phyloP scores from a whole-genome alignment of 345 rosid genomes.

The Linum trigynum region DNA sequence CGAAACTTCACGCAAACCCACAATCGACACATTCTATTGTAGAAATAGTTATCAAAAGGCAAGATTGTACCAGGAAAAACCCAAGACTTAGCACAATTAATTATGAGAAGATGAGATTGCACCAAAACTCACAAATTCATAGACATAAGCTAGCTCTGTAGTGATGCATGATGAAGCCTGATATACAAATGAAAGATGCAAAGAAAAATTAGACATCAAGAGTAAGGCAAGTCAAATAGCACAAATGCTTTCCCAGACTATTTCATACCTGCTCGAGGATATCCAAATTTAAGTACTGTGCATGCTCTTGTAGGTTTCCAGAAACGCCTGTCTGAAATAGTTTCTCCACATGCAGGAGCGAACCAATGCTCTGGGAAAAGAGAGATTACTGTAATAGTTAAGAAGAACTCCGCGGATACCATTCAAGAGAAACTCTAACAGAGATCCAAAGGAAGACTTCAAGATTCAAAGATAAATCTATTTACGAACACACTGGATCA shows the following conservation, averaged over 20 bases:
- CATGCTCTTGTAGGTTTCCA: conserved; percentile 57
- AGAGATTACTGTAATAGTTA: background rate
- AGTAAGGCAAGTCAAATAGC: background rate
- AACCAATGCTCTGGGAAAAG: conserved; percentile 51
- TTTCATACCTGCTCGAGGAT: conserved; percentile 57
- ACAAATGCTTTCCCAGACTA: conserved; percentile 9
- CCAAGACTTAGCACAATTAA: background rate
- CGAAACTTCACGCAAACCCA: background rate
- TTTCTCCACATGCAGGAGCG: conserved; percentile 76
- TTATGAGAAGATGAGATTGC: background rate
- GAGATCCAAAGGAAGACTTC: background rate
- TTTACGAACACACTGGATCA: background rate
- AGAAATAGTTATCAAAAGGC: background rate
- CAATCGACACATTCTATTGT: background rate
- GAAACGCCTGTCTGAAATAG: conserved; percentile 81
- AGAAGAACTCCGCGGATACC: background rate
- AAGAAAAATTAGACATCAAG: background rate
- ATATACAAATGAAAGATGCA: conserved; percentile 12
- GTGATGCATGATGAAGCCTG: conserved; percentile 70
- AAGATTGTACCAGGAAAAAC: background rate
- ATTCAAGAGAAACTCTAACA: background rate
- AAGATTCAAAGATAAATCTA: background rate
- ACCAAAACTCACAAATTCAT: conserved; percentile 64
- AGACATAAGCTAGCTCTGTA: conserved; percentile 73
- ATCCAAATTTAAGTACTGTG: conserved; percentile 51